These are phyloP conservation scores for Colletotrichum tofieldiae DNA, from an alignment of 2,329 filamentous ascomycete genomes.

Conservation along the genomic window DNA sequence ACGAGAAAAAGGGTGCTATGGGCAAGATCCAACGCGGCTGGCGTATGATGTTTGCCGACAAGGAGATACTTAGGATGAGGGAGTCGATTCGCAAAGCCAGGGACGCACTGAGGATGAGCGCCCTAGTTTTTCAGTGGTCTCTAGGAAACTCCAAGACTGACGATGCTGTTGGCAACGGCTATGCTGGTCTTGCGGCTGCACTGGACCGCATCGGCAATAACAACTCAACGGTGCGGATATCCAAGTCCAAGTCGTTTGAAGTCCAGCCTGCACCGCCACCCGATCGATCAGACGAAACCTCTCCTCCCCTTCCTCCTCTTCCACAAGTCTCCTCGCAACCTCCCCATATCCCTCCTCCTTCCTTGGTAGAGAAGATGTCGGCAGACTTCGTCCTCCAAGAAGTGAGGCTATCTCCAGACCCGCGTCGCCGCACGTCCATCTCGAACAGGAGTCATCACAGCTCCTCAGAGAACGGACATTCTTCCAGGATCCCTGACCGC, in stretches of 20 bases:
- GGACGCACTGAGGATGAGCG: slow-evolving; percentile 75
- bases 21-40: slow-evolving; percentile 74
- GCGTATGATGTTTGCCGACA: slow-evolving; percentile 75
- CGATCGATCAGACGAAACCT: neutral
- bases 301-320: slow-evolving; percentile 28
- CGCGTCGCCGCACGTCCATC: slow-evolving; percentile 47
- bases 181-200: slow-evolving; percentile 76
- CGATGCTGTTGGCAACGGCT: slow-evolving; percentile 75
- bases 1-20: slow-evolving; percentile 74
- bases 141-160: slow-evolving; percentile 72
- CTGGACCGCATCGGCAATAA: slow-evolving; percentile 66
- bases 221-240: slow-evolving; percentile 47
- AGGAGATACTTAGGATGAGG: slow-evolving; percentile 74
- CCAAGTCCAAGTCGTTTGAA: slow-evolving; percentile 51
- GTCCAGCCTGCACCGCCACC: slow-evolving; percentile 30
- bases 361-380: slow-evolving; percentile 43
- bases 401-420: slow-evolving; percentile 38
- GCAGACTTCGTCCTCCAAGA: slow-evolving; percentile 42
- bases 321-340: slow-evolving; percentile 41
- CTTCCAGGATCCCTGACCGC: slow-evolving; percentile 37
- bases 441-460: slow-evolving; percentile 46
- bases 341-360: slow-evolving; percentile 43
- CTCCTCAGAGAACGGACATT: slow-evolving; percentile 39
- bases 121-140: slow-evolving; percentile 77
- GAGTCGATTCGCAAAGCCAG: slow-evolving; percentile 70